Percentiles rank a stretch among this genome's conserved stretches.
Evolutionary conservation across 257 asterid species (phyloP).

Genomic region (Eucommia ulmoides): DNA sequence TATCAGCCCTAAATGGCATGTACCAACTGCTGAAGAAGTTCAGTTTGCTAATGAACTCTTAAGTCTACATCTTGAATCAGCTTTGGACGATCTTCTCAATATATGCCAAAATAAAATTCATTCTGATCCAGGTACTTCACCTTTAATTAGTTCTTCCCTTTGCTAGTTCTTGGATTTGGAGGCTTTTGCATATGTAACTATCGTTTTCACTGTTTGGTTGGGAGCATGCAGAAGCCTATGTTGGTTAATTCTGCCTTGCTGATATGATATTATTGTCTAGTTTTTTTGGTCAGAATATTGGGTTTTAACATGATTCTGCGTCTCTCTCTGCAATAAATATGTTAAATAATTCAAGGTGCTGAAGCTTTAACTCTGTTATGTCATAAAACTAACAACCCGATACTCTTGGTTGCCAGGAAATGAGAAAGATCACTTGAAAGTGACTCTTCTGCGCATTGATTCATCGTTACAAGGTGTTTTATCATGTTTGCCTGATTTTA

Average conservation of each 20-base stretch:
- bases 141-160: neutral
- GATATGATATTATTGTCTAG: neutral
- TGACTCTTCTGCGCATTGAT: slow-evolving; percentile 95
- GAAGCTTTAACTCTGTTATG: too few species aligned
- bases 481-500: slow-evolving; percentile 97
- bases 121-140: slow-evolving; percentile 69
- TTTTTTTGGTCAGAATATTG: neutral
- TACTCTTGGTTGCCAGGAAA: slow-evolving; percentile 47
- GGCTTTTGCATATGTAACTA: too few species aligned
- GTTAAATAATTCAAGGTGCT: too few species aligned
- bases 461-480: slow-evolving; percentile 93
- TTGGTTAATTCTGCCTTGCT: neutral
- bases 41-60: slow-evolving; percentile 85
- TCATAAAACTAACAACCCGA: slow-evolving; percentile 23
- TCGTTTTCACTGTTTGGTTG: too few species aligned
- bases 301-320: neutral
- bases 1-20: slow-evolving; percentile 81
- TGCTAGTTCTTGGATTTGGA: neutral
- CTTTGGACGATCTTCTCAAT: slow-evolving; percentile 68
- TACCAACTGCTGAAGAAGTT: slow-evolving; percentile 72
- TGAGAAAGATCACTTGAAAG: slow-evolving; percentile 98
- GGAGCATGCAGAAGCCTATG: neutral
- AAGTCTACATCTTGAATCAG: slow-evolving; percentile 71
- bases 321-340: neutral
- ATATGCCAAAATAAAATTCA: slow-evolving; percentile 78